Percentiles rank a stretch among this genome's conserved stretches.
Conservation (phyloP, 108 stramenopile genomes). For the Cyclotella baltica region DNA sequence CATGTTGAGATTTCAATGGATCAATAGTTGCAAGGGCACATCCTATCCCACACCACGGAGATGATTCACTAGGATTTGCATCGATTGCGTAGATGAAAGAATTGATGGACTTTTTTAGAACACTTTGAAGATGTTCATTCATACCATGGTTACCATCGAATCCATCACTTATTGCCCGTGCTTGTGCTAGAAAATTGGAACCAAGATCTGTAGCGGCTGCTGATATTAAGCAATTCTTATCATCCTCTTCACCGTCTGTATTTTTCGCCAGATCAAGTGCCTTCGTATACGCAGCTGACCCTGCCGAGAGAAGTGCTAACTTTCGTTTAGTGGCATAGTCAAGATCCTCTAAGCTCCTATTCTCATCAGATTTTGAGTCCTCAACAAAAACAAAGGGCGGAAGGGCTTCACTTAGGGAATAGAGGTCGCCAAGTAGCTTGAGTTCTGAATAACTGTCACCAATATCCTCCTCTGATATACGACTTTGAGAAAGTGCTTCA, state of each 20-base stretch:
- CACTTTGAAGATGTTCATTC: constrained; percentile 35
- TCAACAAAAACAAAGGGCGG: constrained; percentile 61
- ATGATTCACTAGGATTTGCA: constrained; percentile 50
- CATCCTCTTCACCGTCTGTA: constrained; percentile 32
- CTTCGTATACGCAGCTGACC: constrained; percentile 57
- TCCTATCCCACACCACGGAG: constrained; percentile 81
- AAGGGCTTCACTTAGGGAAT: constrained; percentile 66
- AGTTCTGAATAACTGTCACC: constrained; percentile 42
- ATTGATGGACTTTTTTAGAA: constrained; percentile 34
- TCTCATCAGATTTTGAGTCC: background rate
- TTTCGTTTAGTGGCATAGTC: constrained; percentile 17
- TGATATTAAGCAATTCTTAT: constrained; percentile 41
- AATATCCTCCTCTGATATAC: no score
- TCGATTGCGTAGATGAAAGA: constrained; percentile 45
- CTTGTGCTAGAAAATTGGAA: constrained; percentile 68
- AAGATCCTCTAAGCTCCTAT: constrained; percentile 16
- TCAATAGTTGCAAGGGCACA: constrained; percentile 56
- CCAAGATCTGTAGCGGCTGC: constrained; percentile 63
- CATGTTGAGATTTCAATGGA: constrained; percentile 75
- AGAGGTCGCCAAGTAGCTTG: constrained; percentile 81
- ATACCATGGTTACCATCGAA: no score
- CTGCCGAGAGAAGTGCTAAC: constrained; percentile 55
- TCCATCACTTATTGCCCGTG: constrained; percentile 50
- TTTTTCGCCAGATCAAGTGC: constrained; percentile 30
- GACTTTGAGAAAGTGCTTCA: background rate